Conservation (phyloP, 345 rosid species). For the Salix caprea region DNA sequence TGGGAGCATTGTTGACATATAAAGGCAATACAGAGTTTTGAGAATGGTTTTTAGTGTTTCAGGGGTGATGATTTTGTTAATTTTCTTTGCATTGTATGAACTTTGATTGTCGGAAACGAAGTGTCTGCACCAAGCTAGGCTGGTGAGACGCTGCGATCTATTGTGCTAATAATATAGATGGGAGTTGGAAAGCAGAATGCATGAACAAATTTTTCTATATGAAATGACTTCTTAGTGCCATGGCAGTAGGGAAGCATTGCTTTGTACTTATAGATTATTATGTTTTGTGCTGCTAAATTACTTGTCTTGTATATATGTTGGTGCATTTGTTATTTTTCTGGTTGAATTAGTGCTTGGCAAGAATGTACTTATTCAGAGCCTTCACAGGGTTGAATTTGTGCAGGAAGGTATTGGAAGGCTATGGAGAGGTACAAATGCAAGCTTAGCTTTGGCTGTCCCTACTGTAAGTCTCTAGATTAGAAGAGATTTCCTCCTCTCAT, state of each 20-base stretch:
- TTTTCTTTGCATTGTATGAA: not conserved
- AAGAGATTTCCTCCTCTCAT: not conserved
- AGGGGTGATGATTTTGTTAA: not conserved
- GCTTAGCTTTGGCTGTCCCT: slow-evolving; percentile 88
- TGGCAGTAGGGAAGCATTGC: not conserved
- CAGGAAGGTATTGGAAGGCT: slow-evolving; percentile 85
- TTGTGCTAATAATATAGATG: not conserved
- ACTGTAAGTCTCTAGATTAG: slow-evolving; percentile 43
- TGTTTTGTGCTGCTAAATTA: too few species aligned
- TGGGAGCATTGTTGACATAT: not conserved
- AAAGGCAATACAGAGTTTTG: not conserved
- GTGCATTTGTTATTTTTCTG: not conserved
- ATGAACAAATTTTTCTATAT: not conserved
- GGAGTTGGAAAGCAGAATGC: not conserved
- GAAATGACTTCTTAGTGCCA: not conserved
- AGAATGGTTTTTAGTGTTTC: not conserved
- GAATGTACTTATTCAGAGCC: slow-evolving; percentile 1
- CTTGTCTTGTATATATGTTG: not conserved
- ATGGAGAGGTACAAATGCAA: slow-evolving; percentile 98
- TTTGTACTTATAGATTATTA: not conserved
- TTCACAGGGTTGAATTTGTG: slow-evolving; percentile 33
- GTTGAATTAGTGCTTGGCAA: not conserved
- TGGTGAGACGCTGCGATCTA: not conserved
- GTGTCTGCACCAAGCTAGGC: not conserved
- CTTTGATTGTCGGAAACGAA: not conserved